Evolutionary conservation across 805 yeast species (phyloP).

Genomic region (Metschnikowia lochheadii): DNA sequence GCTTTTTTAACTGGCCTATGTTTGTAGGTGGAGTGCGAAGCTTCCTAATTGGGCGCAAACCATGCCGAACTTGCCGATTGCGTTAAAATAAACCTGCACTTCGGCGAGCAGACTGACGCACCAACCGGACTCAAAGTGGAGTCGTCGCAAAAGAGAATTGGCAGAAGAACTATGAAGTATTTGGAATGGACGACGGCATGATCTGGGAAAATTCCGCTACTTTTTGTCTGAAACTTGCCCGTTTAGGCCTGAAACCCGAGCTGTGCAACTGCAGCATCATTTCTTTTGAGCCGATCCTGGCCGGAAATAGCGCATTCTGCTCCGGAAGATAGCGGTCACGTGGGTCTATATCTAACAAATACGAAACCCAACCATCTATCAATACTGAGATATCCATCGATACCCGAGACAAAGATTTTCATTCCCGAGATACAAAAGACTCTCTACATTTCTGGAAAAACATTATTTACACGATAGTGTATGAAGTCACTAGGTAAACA

Average conservation of each 20-base stretch:
- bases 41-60: conserved; percentile 16
- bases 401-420: no score
- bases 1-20: conserved; percentile 6
- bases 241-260: not conserved
- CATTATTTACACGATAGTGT: no score
- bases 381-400: no score
- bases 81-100: not conserved
- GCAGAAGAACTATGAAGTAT: no score
- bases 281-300: not conserved
- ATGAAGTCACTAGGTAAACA: no score
- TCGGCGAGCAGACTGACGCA: not conserved
- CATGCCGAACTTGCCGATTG: conserved; percentile 14
- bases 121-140: not conserved
- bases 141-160: not conserved
- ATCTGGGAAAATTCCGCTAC: not conserved
- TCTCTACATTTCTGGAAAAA: no score
- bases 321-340: not conserved
- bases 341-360: not conserved
- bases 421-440: no score
- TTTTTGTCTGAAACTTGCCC: not conserved
- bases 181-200: not conserved
- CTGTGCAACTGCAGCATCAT: not conserved
- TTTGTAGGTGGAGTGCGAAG: conserved; percentile 16
- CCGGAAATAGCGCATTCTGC: conserved; percentile 2
- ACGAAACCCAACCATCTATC: no score